A percentile compares a stretch with the other conserved stretches of the same genome.
Evolutionary conservation across 2,329 filamentous ascomycete genomes (phyloP).

Genomic region (Pseudovirgaria hyperparasitica): DNA sequence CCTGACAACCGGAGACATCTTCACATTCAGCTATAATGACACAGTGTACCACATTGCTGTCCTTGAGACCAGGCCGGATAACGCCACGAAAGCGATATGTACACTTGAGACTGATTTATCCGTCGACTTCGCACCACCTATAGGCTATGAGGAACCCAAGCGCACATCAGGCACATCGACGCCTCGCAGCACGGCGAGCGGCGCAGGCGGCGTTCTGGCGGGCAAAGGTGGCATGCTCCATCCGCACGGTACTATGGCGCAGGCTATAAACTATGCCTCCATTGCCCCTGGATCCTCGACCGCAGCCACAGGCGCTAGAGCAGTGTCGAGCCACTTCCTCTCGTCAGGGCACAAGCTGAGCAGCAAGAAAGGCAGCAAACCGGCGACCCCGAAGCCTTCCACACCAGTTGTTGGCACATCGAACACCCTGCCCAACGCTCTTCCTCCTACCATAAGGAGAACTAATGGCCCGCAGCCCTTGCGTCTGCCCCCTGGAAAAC

Average conservation of each 20-base stretch:
- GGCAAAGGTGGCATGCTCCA: conserved; percentile 62
- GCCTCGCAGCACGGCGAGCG: conserved; percentile 53
- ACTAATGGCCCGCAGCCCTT: conserved; percentile 78
- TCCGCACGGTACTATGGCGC: conserved; percentile 85
- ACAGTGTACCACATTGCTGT: conserved; percentile 87
- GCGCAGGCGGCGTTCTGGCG: conserved; percentile 44
- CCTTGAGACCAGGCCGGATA: conserved; percentile 79
- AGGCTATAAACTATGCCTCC: conserved; percentile 89
- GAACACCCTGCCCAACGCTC: conserved; percentile 22
- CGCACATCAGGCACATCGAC: conserved; percentile 74
- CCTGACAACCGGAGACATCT: conserved; percentile 83
- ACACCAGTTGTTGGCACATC: conserved; percentile 51
- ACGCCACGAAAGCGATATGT: conserved; percentile 72
- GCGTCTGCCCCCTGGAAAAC: conserved; percentile 70
- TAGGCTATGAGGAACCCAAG: conserved; percentile 87
- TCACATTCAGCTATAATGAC: conserved; percentile 95
- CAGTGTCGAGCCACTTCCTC: conserved; percentile 64
- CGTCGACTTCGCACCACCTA: conserved; percentile 87
- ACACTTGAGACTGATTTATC: conserved; percentile 94
- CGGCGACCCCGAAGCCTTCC: conserved; percentile 44
- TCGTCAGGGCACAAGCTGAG: conserved; percentile 71
- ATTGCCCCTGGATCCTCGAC: conserved; percentile 68
- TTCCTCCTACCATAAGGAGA: conserved; percentile 31
- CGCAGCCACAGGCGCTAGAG: conserved; percentile 48
- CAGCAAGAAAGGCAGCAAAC: conserved; percentile 69